phyloP scores from a whole-genome alignment of 805 yeast genomes.

The Saccharomyces mikatae region DNA sequence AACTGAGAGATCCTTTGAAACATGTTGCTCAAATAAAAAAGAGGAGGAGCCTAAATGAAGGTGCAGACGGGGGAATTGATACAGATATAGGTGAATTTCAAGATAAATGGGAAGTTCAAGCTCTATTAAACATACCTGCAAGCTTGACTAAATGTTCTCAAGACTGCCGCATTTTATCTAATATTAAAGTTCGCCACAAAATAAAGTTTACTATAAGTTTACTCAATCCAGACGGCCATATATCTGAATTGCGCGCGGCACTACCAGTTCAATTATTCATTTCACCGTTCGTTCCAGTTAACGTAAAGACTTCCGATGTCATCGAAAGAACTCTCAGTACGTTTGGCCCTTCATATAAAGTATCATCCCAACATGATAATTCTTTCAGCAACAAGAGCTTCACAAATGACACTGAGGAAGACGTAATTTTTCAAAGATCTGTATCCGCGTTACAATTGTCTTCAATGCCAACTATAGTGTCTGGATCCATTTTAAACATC shows the following conservation, averaged over 20 bases:
- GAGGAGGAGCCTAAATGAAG: slow-evolving; percentile 10
- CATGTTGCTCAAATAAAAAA: slow-evolving; percentile 19
- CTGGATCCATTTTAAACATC: background rate
- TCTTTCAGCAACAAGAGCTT: background rate
- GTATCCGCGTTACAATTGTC: slow-evolving; percentile 28
- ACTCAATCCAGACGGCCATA: slow-evolving; percentile 84
- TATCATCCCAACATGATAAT: background rate
- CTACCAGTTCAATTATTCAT: slow-evolving; percentile 72
- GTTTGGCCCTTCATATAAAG: background rate
- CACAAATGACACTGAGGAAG: slow-evolving; percentile 28
- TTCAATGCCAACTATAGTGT: slow-evolving; percentile 5
- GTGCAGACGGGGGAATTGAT: slow-evolving; percentile 19
- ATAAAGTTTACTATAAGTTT: slow-evolving; percentile 72
- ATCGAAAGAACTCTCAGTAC: background rate
- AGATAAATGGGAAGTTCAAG: slow-evolving; percentile 70
- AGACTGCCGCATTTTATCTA: slow-evolving; percentile 64
- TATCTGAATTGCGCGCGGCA: slow-evolving; percentile 86
- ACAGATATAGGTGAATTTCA: slow-evolving; percentile 19
- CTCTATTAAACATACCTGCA: slow-evolving; percentile 59
- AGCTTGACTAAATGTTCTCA: slow-evolving; percentile 72
- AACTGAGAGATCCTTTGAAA: slow-evolving; percentile 33
- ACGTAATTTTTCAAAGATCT: slow-evolving; percentile 33
- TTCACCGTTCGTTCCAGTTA: slow-evolving; percentile 72
- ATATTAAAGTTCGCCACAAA: slow-evolving; percentile 83
- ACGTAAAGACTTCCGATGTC: slow-evolving; percentile 20